A percentile compares a stretch with the other conserved stretches of the same genome.
Conservation (phyloP, 2,329 filamentous ascomycete genomes). For the Chrysoporthe puriensis region DNA sequence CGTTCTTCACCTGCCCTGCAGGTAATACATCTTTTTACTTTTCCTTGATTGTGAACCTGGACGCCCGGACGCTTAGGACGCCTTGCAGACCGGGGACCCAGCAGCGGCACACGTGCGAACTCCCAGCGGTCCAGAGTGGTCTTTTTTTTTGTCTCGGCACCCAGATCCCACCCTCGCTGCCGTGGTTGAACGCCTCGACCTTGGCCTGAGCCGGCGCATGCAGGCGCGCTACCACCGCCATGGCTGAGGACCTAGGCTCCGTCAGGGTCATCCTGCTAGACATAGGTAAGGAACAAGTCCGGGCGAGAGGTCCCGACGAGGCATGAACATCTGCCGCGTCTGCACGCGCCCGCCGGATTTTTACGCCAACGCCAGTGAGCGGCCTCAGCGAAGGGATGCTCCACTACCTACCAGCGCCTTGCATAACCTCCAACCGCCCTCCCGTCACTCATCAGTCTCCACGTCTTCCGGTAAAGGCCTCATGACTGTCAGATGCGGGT, state of each 20-base stretch:
- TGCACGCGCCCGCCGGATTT: constrained; percentile 9
- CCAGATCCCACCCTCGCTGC: background rate
- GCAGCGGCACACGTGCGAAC: constrained; percentile 7
- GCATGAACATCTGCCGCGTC: background rate
- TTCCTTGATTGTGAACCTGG: background rate
- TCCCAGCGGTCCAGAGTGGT: constrained; percentile 2
- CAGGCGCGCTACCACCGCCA: constrained; percentile 30
- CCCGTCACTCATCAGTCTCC: constrained; percentile 11
- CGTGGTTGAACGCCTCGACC: background rate
- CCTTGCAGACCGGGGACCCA: background rate
- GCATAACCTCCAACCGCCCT: constrained; percentile 19
- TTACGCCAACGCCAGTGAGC: constrained; percentile 3
- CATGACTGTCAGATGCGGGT: constrained; percentile 25
- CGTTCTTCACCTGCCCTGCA: constrained; percentile 6
- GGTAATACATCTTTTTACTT: background rate
- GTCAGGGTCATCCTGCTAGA: constrained; percentile 58
- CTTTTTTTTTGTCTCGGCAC: constrained; percentile 5
- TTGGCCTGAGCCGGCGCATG: constrained; percentile 14
- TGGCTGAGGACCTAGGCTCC: constrained; percentile 38
- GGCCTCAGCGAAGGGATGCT: background rate
- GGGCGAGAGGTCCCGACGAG: background rate
- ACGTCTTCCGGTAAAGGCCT: background rate
- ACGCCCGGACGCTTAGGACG: background rate
- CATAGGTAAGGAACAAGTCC: constrained; percentile 51
- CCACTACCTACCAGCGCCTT: constrained; percentile 2